Evolutionary conservation across 2,329 filamentous ascomycete species (phyloP).

Genomic region (Neophaeococcomyces aloes): DNA sequence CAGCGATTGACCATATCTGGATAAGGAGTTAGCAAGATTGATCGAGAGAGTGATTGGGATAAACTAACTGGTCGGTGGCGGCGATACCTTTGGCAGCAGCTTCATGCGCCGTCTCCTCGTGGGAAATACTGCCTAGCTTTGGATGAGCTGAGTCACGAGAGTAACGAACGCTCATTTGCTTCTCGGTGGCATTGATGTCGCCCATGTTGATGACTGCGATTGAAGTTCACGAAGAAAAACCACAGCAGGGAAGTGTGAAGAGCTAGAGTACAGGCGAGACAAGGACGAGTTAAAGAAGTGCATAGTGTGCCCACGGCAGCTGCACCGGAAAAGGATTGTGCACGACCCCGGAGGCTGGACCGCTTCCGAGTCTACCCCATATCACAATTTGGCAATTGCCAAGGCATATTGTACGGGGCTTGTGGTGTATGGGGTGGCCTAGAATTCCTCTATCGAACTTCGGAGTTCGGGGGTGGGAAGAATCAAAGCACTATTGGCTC

Average conservation of each 20-base stretch:
- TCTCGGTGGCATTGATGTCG: constrained; percentile 8
- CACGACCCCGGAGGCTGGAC: too few relatives aligned
- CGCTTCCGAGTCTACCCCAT: too few relatives aligned
- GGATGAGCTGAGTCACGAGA: neutral
- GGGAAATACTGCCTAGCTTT: too few relatives aligned
- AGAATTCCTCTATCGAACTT: neutral
- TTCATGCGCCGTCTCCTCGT: constrained; percentile 20
- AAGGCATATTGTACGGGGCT: too few relatives aligned
- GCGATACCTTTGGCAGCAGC: constrained; percentile 36
- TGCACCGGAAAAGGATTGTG: too few relatives aligned
- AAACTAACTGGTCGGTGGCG: constrained; percentile 38
- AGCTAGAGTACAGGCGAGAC: too few relatives aligned
- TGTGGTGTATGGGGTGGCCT: too few relatives aligned
- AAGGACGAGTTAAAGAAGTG: too few relatives aligned
- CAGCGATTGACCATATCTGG: constrained; percentile 43
- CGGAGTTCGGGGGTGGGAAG: neutral
- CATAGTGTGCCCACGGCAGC: too few relatives aligned
- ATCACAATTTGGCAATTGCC: too few relatives aligned
- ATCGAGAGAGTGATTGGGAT: neutral
- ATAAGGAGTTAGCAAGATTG: neutral
- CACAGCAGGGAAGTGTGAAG: neutral
- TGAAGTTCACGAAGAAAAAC: too few relatives aligned
- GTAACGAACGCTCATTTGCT: neutral
- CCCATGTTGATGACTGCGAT: neutral
- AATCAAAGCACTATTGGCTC: too few relatives aligned